These are phyloP conservation scores for Talaromyces verruculosus DNA, from an alignment of 2,329 filamentous ascomycete genomes.

Conservation along the genomic window DNA sequence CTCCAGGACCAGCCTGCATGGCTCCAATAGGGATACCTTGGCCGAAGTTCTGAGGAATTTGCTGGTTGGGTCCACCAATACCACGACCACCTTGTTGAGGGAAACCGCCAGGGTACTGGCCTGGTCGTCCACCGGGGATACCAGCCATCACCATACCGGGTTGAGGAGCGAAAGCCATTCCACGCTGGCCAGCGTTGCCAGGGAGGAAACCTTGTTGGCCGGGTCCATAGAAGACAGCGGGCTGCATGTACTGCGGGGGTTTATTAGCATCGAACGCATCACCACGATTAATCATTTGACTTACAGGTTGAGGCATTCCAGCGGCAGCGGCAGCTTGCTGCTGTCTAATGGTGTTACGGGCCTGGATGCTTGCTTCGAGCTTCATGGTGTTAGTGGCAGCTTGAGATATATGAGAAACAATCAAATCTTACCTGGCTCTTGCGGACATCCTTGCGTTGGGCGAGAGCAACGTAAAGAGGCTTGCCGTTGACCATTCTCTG, in stretches of 20 bases:
- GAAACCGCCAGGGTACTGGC: conserved; percentile 79
- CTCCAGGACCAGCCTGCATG: conserved; percentile 61
- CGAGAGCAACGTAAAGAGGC: conserved; percentile 95
- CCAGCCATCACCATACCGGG: conserved; percentile 60
- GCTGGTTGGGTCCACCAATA: conserved; percentile 70
- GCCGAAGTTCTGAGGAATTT: conserved; percentile 82
- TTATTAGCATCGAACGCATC: conserved; percentile 23
- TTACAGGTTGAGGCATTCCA: conserved; percentile 70
- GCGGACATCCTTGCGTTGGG: conserved; percentile 98
- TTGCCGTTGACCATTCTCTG: conserved; percentile 98
- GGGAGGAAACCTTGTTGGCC: conserved; percentile 62
- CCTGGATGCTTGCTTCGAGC: conserved; percentile 98
- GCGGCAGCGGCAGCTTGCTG: conserved; percentile 92
- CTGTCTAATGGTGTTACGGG: conserved; percentile 96
- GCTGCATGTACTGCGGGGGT: conserved; percentile 68
- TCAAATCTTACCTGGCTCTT: conserved; percentile 69
- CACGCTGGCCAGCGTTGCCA: conserved; percentile 56
- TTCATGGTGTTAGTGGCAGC: conserved; percentile 23
- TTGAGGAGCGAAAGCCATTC: conserved; percentile 61
- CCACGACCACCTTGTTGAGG: conserved; percentile 86
- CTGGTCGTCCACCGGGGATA: conserved; percentile 77
- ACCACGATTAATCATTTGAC: conserved; percentile 19
- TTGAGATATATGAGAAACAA: background rate
- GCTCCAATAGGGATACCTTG: conserved; percentile 65
- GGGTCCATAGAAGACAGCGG: conserved; percentile 87